Percentiles rank a stretch among this genome's conserved stretches.
Evolutionary conservation across 495 filamentous ascomycete species (phyloP).

Genomic region (Hyaloscypha bicolor): DNA sequence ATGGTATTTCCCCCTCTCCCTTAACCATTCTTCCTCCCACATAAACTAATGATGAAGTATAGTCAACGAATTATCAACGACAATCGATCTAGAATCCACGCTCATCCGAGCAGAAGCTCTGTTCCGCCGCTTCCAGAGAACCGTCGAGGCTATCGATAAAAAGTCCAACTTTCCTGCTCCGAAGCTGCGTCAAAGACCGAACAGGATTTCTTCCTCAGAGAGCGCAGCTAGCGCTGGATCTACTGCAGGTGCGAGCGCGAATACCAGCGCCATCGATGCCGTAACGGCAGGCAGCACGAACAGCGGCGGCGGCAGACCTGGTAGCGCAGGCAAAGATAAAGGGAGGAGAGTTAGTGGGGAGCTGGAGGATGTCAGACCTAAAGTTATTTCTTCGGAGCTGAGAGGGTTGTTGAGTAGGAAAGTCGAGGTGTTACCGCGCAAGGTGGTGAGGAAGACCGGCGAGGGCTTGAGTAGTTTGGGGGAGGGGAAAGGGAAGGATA

Average conservation of each 20-base stretch:
- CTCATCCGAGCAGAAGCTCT: conserved; percentile 86
- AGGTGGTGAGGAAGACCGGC: conserved; percentile 48
- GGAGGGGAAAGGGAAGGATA: background rate
- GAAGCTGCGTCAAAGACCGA: conserved; percentile 51
- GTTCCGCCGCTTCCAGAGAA: conserved; percentile 83
- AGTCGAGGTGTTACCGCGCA: conserved; percentile 62
- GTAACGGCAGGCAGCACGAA: conserved; percentile 25
- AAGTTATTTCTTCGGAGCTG: conserved; percentile 81
- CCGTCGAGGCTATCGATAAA: conserved; percentile 88
- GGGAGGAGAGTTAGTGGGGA: conserved; percentile 34
- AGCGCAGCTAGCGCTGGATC: conserved; percentile 11
- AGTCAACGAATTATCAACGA: conserved; percentile 95
- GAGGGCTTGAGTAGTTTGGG: conserved; percentile 35
- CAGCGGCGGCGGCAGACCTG: conserved; percentile 10
- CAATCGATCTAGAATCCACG: conserved; percentile 84
- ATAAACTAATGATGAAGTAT: conserved; percentile 17
- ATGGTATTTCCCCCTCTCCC: conserved; percentile 59
- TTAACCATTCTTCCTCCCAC: conserved; percentile 1
- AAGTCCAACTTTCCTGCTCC: conserved; percentile 75
- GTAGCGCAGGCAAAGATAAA: conserved; percentile 9
- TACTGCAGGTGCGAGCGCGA: conserved; percentile 5
- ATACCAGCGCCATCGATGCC: conserved; percentile 22
- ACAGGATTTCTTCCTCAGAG: conserved; percentile 1
- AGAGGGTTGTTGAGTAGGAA: conserved; percentile 73
- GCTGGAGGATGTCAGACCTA: conserved; percentile 46